These are phyloP conservation scores for Graphilbum fragrans DNA, from an alignment of 2,329 filamentous ascomycete genomes.

Conservation along the genomic window DNA sequence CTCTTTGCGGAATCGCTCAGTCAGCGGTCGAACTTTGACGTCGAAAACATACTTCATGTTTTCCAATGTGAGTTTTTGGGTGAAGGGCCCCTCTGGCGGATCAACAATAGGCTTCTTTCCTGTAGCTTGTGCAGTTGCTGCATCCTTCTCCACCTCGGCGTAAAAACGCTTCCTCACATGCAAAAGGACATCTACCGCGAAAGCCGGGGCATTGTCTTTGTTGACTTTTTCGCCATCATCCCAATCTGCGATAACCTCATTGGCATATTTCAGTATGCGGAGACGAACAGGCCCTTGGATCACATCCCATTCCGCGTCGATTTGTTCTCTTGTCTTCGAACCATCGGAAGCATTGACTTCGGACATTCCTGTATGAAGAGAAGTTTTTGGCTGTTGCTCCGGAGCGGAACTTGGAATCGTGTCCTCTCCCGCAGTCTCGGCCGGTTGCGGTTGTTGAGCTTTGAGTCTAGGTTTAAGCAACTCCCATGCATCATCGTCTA, in stretches of 20 bases:
- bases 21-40: constrained; percentile 59
- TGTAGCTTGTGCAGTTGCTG: constrained; percentile 30
- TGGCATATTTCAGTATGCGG: constrained; percentile 53
- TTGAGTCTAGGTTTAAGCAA: constrained; percentile 55
- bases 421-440: constrained; percentile 31
- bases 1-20: constrained; percentile 54
- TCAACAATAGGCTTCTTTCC: constrained; percentile 33
- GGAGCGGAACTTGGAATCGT: not conserved
- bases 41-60: constrained; percentile 84
- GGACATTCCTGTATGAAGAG: constrained; percentile 11
- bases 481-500: constrained; percentile 60
- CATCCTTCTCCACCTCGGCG: constrained; percentile 41
- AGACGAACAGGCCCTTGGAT: constrained; percentile 55
- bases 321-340: constrained; percentile 36
- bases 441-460: constrained; percentile 52
- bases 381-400: too few species aligned
- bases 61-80: constrained; percentile 57
- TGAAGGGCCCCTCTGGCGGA: constrained; percentile 39
- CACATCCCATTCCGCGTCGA: constrained; percentile 58
- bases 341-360: constrained; percentile 2
- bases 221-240: constrained; percentile 48
- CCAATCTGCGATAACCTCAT: constrained; percentile 57
- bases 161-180: constrained; percentile 57
- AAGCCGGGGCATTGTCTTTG: constrained; percentile 51
- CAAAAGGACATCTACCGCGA: constrained; percentile 61